Conservation (phyloP, 2,329 filamentous ascomycete species). For the Rhinocladiella similis region DNA sequence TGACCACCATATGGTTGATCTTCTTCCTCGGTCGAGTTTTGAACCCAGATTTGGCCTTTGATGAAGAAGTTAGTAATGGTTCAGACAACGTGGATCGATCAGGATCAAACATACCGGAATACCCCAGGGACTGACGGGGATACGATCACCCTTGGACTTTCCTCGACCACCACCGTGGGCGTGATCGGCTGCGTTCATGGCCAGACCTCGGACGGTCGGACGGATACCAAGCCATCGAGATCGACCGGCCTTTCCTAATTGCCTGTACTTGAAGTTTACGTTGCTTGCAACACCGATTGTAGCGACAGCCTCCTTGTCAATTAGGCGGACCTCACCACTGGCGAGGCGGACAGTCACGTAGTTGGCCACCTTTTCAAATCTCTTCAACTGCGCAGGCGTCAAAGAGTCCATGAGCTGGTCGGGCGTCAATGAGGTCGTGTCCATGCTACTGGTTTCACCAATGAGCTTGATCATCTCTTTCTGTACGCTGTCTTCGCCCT, state of each 20-base stretch:
- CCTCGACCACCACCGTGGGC: constrained; percentile 98
- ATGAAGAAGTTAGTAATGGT: not conserved
- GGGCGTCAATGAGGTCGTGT: constrained; percentile 38
- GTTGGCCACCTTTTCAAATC: constrained; percentile 63
- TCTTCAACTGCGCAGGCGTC: constrained; percentile 39
- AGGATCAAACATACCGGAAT: constrained; percentile 70
- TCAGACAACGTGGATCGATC: not conserved
- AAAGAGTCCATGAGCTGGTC: constrained; percentile 34
- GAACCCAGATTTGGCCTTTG: constrained; percentile 62
- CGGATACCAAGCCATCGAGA: constrained; percentile 91
- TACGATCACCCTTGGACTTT: constrained; percentile 97
- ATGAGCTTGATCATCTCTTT: constrained; percentile 32
- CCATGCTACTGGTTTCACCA: constrained; percentile 20
- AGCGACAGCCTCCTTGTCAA: constrained; percentile 88
- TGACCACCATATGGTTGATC: constrained; percentile 87
- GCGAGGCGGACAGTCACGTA: constrained; percentile 84
- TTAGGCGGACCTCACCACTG: constrained; percentile 87
- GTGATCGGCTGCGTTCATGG: constrained; percentile 99
- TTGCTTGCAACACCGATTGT: constrained; percentile 96
- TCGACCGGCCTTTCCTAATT: constrained; percentile 92
- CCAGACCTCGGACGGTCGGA: constrained; percentile 92
- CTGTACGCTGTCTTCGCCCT: constrained; percentile 69
- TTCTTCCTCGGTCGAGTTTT: constrained; percentile 90
- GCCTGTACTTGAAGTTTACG: constrained; percentile 81
- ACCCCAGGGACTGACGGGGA: constrained; percentile 96